Base-by-base conservation (phyloP, 192 early-diverging fungal species). In the Backusella westeae region DNA sequence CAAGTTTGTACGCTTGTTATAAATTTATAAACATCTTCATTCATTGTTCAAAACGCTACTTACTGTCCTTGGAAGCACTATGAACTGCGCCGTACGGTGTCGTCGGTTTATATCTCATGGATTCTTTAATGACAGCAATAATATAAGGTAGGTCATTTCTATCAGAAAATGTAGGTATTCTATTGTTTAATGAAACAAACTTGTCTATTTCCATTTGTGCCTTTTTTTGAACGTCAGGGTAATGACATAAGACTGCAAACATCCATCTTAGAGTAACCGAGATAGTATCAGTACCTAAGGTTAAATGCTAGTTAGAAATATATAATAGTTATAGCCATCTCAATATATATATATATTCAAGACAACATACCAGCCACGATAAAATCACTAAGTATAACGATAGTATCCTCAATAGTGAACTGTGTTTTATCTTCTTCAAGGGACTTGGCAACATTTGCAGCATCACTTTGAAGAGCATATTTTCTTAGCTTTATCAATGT, bases 211-310 rank as follows among this genome's bases (percentile, higher is more conserved):
- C 78, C 67, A 39, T 29, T 6, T 69, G 41, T 14, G 49, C 39
- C 26, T 52, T 35, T 46, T 65, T 32, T 77, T 79, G 78, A 26
- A 76, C 73, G 1, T 76, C 73, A 6, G 74, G 78, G 49, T 77
- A 34, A 34, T 42, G 46, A n/a, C 76, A 52, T 23, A 79, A 19
- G 12, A 66, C 32, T 5, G 74, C 78, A 14, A 69, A 12, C 19
- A 67, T 8, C 78, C 78, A 79, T 32, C n/a, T 34, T n/a, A 79
- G 38, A 17, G 78, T 56, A 17, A 46, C 41, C 9, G 71, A 72
- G 7, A 32, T 72, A 34, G 71, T 72, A 15, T 72, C 71, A 21
- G 29, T 46, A 72, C 68, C 68, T 36, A 23, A 63, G 0, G 0
- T 1, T 12, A 63, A 63, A 17, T 14, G 26, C 12, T 1, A 41